phyloP scores from a whole-genome alignment of 257 asterid species.

The Solanum appendiculatum region DNA sequence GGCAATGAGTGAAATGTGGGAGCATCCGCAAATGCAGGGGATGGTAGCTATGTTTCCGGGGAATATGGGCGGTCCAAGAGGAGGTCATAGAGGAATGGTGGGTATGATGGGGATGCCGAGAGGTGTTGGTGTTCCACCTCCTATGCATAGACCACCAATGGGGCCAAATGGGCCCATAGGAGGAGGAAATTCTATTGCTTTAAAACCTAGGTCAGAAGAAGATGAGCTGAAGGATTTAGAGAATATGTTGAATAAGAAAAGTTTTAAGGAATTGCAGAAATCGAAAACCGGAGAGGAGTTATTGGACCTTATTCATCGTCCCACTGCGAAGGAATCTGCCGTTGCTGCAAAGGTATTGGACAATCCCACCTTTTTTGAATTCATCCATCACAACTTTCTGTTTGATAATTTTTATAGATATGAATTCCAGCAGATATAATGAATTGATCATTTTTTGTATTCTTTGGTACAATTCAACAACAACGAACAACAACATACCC shows the following conservation, averaged over 20 bases:
- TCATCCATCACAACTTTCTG: not conserved
- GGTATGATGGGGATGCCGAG: conserved; percentile 84
- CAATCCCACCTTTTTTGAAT: not conserved
- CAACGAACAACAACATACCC: not conserved
- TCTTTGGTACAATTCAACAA: not conserved
- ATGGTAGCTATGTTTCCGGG: conserved; percentile 24
- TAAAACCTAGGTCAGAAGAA: conserved; percentile 90
- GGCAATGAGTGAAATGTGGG: conserved; percentile 62
- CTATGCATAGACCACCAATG: conserved; percentile 66
- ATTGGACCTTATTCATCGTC: conserved; percentile 84
- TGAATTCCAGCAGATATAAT: not conserved
- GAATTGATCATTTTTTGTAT: not conserved
- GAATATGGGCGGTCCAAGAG: conserved; percentile 54
- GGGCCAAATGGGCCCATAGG: conserved; percentile 17
- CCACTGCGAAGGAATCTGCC: conserved; percentile 92
- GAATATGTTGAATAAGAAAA: conserved; percentile 79
- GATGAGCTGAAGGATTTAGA: conserved; percentile 93
- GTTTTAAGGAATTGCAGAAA: conserved; percentile 83
- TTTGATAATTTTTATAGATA: not conserved
- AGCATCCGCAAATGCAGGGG: conserved; percentile 12
- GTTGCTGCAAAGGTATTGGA: conserved; percentile 71
- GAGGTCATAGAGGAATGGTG: conserved; percentile 61
- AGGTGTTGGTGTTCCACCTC: conserved; percentile 92
- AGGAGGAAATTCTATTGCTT: conserved; percentile 26
- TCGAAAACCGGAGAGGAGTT: conserved; percentile 96